Evolutionary conservation across 805 yeast species (phyloP), one percentile per base, ranked within the genome.

Genomic region (Saturnispora ahearnii): DNA sequence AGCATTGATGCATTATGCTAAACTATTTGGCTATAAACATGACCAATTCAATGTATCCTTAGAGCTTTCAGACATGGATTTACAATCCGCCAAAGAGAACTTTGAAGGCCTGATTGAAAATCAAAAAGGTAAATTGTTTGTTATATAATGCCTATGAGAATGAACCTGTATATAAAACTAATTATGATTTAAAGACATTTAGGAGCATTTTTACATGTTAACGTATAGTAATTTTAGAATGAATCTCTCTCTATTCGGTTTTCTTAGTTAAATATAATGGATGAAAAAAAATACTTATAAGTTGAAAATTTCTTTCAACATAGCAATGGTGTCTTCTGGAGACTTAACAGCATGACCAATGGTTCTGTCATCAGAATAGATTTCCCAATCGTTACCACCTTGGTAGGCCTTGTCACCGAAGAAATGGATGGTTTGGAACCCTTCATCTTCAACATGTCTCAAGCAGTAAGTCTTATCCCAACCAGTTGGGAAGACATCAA

Each of bases 381-480:
- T 93, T 78, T 93, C 99, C 73, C 84, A 93, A 74, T 93, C 99
- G 73, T 93, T 93, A 74, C 99, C 99, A 66, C 99, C 99, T 73
- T 81, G 70, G 77, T 85, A 85, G 58, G 96, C 78, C 79, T 93
- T 93, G 79, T 93, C 99, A 73, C 99, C 99, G 66, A 93, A 93
- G 82, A 93, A 93, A 76, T 93, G 98, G 62, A 93, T 88, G 61
- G 80, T 77, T 63, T 81, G 76, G 74, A 90, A 93, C 57, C 84
- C 81, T 71, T 91, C 96, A 53, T 75, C 70, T 62, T 73, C 87
- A 61, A 93, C 90, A 72, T 91, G 99, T 71, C 84, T 89, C 67
- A 93, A 79, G 71, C 96, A 87, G 76, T 91, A 93, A 55, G 99
- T 93, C 81, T 93, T 93, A 73, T 93, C 99, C 99, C 99, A 93